Percentiles rank a stretch among this genome's conserved stretches.
Conservation (phyloP, 2,329 filamentous ascomycete genomes). For the Ceratocystis ficicola region DNA sequence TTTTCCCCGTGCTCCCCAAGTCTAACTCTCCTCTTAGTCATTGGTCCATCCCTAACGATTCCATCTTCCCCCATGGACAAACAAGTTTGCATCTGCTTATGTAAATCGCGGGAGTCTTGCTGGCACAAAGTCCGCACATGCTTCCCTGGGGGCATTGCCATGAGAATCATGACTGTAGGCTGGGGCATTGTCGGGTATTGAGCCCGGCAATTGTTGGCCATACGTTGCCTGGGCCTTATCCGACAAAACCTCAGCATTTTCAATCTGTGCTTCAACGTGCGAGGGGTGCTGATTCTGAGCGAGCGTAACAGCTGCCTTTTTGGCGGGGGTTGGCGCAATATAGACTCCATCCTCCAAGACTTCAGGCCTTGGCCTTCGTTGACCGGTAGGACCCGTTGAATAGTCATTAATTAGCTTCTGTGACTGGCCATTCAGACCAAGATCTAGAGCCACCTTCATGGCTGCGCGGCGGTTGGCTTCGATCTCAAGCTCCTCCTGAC, state of each 20-base stretch:
- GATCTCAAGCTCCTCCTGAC: slow-evolving; percentile 43
- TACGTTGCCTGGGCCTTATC: slow-evolving; percentile 11
- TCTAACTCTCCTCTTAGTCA: background rate
- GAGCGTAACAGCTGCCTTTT: slow-evolving; percentile 11
- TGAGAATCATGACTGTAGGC: slow-evolving; percentile 7
- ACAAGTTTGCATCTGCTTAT: slow-evolving; percentile 26
- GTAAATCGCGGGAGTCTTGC: slow-evolving; percentile 47
- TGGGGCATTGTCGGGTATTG: slow-evolving; percentile 7
- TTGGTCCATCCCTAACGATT: background rate
- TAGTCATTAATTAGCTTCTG: background rate
- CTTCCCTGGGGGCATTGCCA: slow-evolving; percentile 11
- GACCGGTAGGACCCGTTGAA: background rate
- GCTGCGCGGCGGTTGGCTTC: slow-evolving; percentile 43
- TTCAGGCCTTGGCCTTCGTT: slow-evolving; percentile 26
- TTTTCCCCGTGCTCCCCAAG: background rate
- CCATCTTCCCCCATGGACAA: background rate
- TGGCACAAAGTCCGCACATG: slow-evolving; percentile 38
- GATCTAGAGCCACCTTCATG: slow-evolving; percentile 38
- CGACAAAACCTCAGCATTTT: slow-evolving; percentile 3
- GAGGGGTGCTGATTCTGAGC: background rate
- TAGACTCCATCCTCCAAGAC: slow-evolving; percentile 29
- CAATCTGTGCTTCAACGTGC: slow-evolving; percentile 13
- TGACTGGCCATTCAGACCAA: slow-evolving; percentile 32
- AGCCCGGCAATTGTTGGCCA: background rate
- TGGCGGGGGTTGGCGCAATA: slow-evolving; percentile 6